Evolutionary conservation across 768 basidiomycete species (phyloP).

Genomic region (Ramaria rubella): DNA sequence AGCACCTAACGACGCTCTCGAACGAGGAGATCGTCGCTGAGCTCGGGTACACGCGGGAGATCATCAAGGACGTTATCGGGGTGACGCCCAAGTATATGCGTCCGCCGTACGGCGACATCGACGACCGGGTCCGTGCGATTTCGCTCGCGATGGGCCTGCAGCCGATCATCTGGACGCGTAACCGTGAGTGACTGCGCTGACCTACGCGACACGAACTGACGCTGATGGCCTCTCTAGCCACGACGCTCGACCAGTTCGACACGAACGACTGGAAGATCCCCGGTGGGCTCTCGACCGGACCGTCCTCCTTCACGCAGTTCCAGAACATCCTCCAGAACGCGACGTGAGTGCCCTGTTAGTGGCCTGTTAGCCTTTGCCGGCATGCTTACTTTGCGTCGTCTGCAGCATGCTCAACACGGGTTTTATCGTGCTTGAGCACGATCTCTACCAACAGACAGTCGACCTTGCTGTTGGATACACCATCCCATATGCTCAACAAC

Average conservation of each 20-base stretch:
- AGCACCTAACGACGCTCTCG: constrained; percentile 64
- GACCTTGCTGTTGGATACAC: constrained; percentile 42
- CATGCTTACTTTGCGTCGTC: constrained; percentile 1
- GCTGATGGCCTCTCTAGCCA: constrained; percentile 9
- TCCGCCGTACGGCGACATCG: constrained; percentile 80
- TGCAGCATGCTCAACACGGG: constrained; percentile 32
- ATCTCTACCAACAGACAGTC: constrained; percentile 54
- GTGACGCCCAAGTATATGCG: constrained; percentile 76
- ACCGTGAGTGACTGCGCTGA: constrained; percentile 35
- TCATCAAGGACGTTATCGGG: constrained; percentile 68
- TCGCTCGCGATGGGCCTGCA: constrained; percentile 84
- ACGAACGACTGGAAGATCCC: constrained; percentile 89
- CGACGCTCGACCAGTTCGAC: constrained; percentile 43
- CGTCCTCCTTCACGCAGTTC: constrained; percentile 62
- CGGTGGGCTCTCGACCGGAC: constrained; percentile 62
- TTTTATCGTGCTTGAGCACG: constrained; percentile 88
- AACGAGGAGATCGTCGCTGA: constrained; percentile 88
- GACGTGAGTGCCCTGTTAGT: constrained; percentile 44
- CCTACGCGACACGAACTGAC: neutral
- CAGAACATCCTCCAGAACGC: constrained; percentile 68
- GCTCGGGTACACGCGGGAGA: constrained; percentile 85
- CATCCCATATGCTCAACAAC: constrained; percentile 33
- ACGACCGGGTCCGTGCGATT: constrained; percentile 91
- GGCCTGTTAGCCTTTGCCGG: constrained; percentile 17
- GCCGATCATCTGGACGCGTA: constrained; percentile 85